Evolutionary conservation across 768 basidiomycete species (phyloP), one percentile per base, ranked within the genome.

Genomic region (Rhodosporidiobolus sp.): DNA sequence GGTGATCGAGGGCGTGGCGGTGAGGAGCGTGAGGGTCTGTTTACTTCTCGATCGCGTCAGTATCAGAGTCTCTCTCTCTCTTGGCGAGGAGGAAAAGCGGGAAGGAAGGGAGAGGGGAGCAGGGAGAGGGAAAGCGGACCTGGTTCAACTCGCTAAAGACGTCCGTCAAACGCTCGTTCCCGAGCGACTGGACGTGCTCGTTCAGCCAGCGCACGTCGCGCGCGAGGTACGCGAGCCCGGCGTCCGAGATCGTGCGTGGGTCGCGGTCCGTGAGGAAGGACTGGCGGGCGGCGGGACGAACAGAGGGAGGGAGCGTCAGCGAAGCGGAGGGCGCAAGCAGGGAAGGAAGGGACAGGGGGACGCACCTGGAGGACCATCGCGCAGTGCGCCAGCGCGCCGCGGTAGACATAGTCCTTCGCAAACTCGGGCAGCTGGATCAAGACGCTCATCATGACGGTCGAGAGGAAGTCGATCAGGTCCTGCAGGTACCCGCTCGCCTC

Each of bases 381-480:
- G 68, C 96, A 91, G 78, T 96, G 92, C 45, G 86, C 84, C n/a
- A 95, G 84, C 22, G 96, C 94, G 55, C 88, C 89, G 73, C 86
- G 87, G 80, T 96, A 99, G 17, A 91, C 92, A 75, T 91, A 88
- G 64, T 92, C 90, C 81, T 94, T 94, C 67, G 94, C 90, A 32
- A 73, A 73, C 48, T 76, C 72, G 67, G 90, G 88, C 82, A 98
- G 70, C 85, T 86, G 76, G 89, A 87, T 69, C 87, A 92, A 80
- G 4, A 83, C 82, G 56, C 79, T 80, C 68, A 98, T 96, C 59
- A 99, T 92, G 66, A 96, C 91, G 3, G 94, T 96, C 50, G 90
- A 94, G 63, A 98, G 85, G 90, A 94, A 99, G 80, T 93, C 94
- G 80, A 95, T 87, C 78, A 98, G 86, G 80, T 97, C 95, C 80